Conservation (phyloP, 2,329 filamentous ascomycete genomes). For the Cladosporium oxysporum region DNA sequence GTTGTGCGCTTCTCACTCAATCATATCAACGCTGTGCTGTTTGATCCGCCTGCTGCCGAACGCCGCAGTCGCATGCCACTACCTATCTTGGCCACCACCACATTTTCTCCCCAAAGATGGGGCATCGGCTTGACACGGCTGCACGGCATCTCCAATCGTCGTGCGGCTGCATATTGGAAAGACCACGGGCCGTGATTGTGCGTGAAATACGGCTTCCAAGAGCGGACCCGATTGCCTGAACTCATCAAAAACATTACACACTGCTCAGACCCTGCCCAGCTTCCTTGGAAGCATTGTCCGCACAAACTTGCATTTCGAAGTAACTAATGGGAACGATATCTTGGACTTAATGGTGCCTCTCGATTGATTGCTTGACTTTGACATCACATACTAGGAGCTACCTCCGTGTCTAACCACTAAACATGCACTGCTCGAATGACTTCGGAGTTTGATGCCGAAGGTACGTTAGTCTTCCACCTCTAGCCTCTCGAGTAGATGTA, state of each 20-base stretch:
- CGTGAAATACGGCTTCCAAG: background rate
- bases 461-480: background rate
- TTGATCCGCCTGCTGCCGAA: background rate
- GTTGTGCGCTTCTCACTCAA: background rate
- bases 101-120: background rate
- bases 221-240: background rate
- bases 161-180: background rate
- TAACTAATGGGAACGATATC: background rate
- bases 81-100: conserved; percentile 2
- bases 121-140: background rate
- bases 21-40: background rate
- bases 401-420: background rate
- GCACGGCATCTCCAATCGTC: background rate
- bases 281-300: background rate
- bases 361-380: background rate
- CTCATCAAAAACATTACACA: background rate
- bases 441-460: background rate
- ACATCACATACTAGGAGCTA: background rate
- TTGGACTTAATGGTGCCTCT: background rate
- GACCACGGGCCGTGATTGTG: background rate
- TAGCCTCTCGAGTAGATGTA: background rate
- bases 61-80: background rate
- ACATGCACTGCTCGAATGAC: background rate
- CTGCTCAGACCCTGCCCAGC: background rate
- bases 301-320: background rate